These are phyloP conservation scores for Macroventuria anomochaeta DNA, from an alignment of 2,329 filamentous ascomycete genomes.

Conservation along the genomic window DNA sequence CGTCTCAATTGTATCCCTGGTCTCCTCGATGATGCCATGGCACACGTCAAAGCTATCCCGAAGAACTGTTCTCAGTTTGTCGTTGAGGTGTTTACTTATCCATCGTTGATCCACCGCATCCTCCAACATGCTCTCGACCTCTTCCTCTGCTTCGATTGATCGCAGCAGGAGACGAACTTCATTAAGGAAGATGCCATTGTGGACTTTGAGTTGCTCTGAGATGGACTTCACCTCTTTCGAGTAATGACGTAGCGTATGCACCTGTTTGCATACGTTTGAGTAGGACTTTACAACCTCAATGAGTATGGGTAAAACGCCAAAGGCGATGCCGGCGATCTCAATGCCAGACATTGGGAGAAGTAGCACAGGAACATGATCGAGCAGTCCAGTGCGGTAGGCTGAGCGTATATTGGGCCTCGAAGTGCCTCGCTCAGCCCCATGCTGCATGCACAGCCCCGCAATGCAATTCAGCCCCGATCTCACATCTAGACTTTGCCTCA, in stretches of 20 bases:
- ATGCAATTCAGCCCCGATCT: not conserved
- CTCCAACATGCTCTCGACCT: conserved; percentile 25
- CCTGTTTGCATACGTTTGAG: conserved; percentile 7
- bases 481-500: too few species aligned
- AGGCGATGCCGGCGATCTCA: conserved; percentile 29
- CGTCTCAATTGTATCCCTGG: conserved; percentile 18
- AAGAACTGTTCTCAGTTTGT: conserved; percentile 20
- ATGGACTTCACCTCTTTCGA: conserved; percentile 26
- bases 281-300: conserved; percentile 33
- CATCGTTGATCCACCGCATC: conserved; percentile 22
- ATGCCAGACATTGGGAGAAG: conserved; percentile 23
- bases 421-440: not conserved
- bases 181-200: conserved; percentile 29
- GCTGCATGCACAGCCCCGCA: conserved; percentile 8
- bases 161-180: conserved; percentile 31
- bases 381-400: not conserved
- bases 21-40: conserved; percentile 23
- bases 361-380: not conserved
- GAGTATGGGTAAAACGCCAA: conserved; percentile 33
- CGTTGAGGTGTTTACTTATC: conserved; percentile 24
- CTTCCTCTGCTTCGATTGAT: conserved; percentile 23
- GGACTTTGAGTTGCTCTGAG: conserved; percentile 21
- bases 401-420: not conserved
- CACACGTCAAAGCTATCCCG: conserved; percentile 24
- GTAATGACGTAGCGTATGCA: conserved; percentile 28